Base-by-base conservation (phyloP, 768 basidiomycete species). In the Lactarius deliciosus region DNA sequence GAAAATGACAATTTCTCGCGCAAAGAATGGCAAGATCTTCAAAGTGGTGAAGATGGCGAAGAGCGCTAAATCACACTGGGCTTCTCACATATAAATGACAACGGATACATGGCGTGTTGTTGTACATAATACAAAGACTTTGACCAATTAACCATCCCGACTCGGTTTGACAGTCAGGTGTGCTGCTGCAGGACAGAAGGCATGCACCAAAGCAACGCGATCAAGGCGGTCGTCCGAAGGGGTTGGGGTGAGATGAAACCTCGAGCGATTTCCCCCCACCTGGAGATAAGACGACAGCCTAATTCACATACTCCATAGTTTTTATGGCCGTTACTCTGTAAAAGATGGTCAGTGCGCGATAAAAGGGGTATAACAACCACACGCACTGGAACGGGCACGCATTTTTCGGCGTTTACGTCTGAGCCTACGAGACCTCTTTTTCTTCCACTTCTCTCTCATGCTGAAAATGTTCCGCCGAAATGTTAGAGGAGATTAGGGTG, bases 401-500 rank as follows among this genome's bases (percentile, higher is more conserved):
- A 94, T 94, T 85, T 94, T 94, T 90, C 92, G 89, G 84, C 92
- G 90, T 76, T 94, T 94, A 80, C 92, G 90, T 77, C 92, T 85
- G 82, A 94, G 92, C 77, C 92, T 91, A 78, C 92, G 88, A 71
- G 92, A 92, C 77, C 92, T 86, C 85, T 94, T 94, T 82, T 94
- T 94, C 87, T 93, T 93, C 92, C 92, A 94, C 88, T 94, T 94
- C 80, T 93, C 92, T 91, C 92, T 92, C 92, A 93, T 94, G 71
- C 85, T 89, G 62, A 16, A n/a, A 20, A 13, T 22, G 40, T 0
- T 15, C 60, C 57, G 32, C 65, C 32, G 20, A 22, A 3, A 10
- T 5, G 34, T 63, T 28, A 63, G 47, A 36, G 18, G 32, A 40
- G n/a, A 25, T 4, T 18, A 4, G 45, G 56, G 34, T 45, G 11